Base-by-base conservation (phyloP, 495 filamentous ascomycete genomes). In the Lophiostoma macrostomum region DNA sequence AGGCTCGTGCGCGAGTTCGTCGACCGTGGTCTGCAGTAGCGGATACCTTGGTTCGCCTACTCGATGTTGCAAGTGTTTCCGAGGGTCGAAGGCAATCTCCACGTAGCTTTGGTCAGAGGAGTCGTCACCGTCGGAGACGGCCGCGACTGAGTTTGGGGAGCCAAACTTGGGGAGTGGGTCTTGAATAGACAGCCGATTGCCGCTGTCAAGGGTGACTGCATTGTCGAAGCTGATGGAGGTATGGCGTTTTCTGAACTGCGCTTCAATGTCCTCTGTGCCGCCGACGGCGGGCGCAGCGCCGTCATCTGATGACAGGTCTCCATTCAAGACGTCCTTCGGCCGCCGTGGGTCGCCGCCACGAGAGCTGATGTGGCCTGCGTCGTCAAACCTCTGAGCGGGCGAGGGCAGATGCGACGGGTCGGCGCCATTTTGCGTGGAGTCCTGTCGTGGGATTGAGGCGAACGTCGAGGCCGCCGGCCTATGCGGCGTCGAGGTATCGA, bases 201-300 rank as follows among this genome's bases (percentile, higher is more conserved):
- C 73, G 22, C 61, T 62, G 53, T 73, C 71, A 19, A 71, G 51
- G 22, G 60, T 73, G 34, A 75, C 73, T 31, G 62, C 48, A 7
- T 67, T 53, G 45, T 69, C 65, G 48, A 75, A 75, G 40, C 62
- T 67, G 40, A 75, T 71, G 51, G 73, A 73, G 16, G 56, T 53
- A 37, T 54, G 60, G 22, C 72, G 58, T 12, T 51, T 49, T 6
- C 53, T 45, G 27, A 66, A 58, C 10, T 56, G 29, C 1, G 42
- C 35, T 43, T 56, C 57, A 20, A 58, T 35, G 35, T 63, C 55
- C 6, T 52, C 52, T 38, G 27, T 42, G 24, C 50, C 36, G 24
- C 20, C 39, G 29, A 27, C 28, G 25, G 46, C 30, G 27, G 46
- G 31, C 27, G 47, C 30, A n/a, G 18, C 39, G 27, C 11, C 29